phyloP scores from a whole-genome alignment of 768 basidiomycete species.

The Sporobolomyces roseus region DNA sequence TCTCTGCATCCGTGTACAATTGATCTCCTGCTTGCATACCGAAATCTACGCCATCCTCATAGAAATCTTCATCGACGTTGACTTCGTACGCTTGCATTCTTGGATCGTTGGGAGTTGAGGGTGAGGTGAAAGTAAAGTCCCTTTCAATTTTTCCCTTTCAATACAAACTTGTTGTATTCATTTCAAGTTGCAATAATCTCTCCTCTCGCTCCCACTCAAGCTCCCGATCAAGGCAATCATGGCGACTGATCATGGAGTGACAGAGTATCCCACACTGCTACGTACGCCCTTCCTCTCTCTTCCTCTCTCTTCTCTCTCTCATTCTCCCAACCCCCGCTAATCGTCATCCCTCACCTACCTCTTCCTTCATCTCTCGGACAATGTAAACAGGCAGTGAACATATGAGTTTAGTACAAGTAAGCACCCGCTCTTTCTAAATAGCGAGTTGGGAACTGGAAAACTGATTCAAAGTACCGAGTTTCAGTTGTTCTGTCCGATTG shows the following conservation, averaged over 20 bases:
- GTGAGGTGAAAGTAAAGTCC: neutral
- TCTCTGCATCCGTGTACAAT: conserved; percentile 59
- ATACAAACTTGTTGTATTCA: neutral
- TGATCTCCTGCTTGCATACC: conserved; percentile 55
- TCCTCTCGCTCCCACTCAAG: neutral
- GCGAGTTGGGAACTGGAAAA: neutral
- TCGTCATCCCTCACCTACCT: neutral
- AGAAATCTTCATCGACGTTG: conserved; percentile 69
- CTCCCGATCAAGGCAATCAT: neutral
- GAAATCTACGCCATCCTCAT: conserved; percentile 66
- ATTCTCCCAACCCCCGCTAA: too few relatives aligned
- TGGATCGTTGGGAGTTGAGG: neutral
- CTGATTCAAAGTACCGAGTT: neutral
- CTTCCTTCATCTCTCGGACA: neutral
- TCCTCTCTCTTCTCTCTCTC: neutral
- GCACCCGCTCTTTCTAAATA: neutral
- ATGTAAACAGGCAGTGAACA: conserved; percentile 36
- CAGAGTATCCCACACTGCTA: conserved; percentile 38
- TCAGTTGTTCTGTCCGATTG: conserved; percentile 92
- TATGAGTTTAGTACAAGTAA: conserved; percentile 40
- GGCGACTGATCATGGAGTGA: conserved; percentile 14
- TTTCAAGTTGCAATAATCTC: neutral
- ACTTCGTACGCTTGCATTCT: conserved; percentile 53
- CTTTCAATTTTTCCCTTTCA: neutral
- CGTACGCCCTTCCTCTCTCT: conserved; percentile 18